Base-by-base conservation (phyloP, 1,284 basidiomycete genomes). In the Cryptococcus wingfieldii region DNA sequence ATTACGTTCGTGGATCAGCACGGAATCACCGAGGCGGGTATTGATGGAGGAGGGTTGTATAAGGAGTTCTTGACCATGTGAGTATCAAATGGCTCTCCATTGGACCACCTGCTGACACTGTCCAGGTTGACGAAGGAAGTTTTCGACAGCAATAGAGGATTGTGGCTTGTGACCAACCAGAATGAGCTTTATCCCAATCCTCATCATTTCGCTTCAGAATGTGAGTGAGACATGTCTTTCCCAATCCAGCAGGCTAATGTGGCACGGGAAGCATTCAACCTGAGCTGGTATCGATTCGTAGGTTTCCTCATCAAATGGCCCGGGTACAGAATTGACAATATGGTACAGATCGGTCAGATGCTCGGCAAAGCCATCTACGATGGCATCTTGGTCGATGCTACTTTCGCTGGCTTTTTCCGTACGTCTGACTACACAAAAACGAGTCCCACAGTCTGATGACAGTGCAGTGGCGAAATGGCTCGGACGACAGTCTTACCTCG, bases 301-400 rank as follows among this genome's bases (percentile, higher is more conserved):
- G 62, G 68, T 60, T 42, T n/a, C 25, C 19, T 38, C 27, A n/a
- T 38, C 37, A 42, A 14, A n/a, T 8, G 16, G 41, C 41, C 38
- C 12, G n/a, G 9, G 7, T 14, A 3, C 38, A 18, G 14, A 41
- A 37, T 47, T 56, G 49, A 45, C 48, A 19, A 28, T 44, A 4
- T 46, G 5, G 25, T 48, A 19, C 50, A 68, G 66, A 86, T 98
- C 58, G 95, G 96, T 0, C 82, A 90, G 0, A 88, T 98, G 25
- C 80, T 98, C 0, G 95, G 94, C 10, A 98, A 98, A 73, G 95
- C 95, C 0, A 81, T 98, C 67, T 98, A 98, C 71, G 91, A 98
- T 54, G 93, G 94, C 2, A 98, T 98, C 50, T 80, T 99, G 7
- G 86, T 96, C n/a, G 92, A 98, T 65, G 89, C 95, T 5, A 88